Evolutionary conservation across 2,329 filamentous ascomycete genomes (phyloP), one percentile per base, ranked within the genome.

Genomic region (Delphinella strobiligena): DNA sequence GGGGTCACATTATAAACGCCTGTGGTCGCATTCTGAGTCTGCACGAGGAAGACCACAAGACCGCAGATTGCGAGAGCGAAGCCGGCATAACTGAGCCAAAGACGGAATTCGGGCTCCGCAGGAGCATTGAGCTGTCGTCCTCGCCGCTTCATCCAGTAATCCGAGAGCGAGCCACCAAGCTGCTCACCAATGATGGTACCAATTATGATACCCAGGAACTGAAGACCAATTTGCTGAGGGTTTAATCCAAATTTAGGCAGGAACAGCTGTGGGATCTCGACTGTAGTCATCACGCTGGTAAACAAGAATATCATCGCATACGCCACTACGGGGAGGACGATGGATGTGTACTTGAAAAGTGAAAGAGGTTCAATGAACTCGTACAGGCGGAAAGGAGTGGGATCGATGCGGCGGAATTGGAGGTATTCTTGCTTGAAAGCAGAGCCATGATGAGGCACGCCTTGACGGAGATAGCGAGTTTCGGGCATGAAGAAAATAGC

Each of bases 231-330:
- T 41, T 75, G 66, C 50, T 76, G 63, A 0, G 69, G 54, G 49
- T 71, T 68, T 56, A 77, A 66, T n/a, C 63, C 61, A 38, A 74
- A 78, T 43, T 68, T 68, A 31, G 60, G 51, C 8, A 61, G 61
- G 42, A 74, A 71, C 1, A 77, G 59, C 40, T 74, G 69, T 1
- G 73, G 73, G 3, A 77, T 68, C 46, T 76, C 72, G 24, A 77
- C 66, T 0, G 71, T 70, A 37, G 66, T 55, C 46, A 75, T 54
- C 12, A 75, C 64, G 16, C 59, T 65, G 16, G 54, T 62, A 47
- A 70, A 74, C 4, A 69, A 55, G 52, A 77, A 78, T 4, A 72
- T 55, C 63, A 77, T 73, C 2, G 69, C 54, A 48, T 77, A 75
- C 2, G 67, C 63, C 7, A 59, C 52, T 0, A 72, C 59, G 0